Percentiles rank a stretch among this genome's conserved stretches.
These are phyloP conservation scores for Stephanodiscus minutulus DNA, from an alignment of 108 stramenopile genomes.

Conservation along the genomic window DNA sequence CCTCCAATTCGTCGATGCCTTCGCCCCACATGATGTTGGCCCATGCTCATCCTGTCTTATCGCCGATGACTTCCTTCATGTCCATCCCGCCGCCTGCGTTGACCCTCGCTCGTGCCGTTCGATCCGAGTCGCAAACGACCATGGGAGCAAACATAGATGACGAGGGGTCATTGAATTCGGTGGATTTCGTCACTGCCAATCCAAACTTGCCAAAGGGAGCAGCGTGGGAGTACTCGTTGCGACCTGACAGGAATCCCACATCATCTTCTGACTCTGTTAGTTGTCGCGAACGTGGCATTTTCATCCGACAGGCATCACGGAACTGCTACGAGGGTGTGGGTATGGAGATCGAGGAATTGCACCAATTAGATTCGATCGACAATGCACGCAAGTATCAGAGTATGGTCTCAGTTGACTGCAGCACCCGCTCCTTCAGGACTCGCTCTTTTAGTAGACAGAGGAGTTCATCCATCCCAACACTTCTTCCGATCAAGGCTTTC, in stretches of 20 bases:
- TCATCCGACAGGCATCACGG: conserved; percentile 46
- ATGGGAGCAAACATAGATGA: conserved; percentile 24
- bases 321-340: conserved; percentile 51
- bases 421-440: conserved; percentile 10
- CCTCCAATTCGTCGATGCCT: conserved; percentile 23
- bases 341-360: conserved; percentile 44
- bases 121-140: conserved; percentile 34
- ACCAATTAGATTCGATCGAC: conserved; percentile 21
- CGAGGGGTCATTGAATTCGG: conserved; percentile 30
- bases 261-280: conserved; percentile 5
- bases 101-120: conserved; percentile 27
- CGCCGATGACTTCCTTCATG: conserved; percentile 25
- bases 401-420: conserved; percentile 25
- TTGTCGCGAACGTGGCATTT: conserved; percentile 18
- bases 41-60: conserved; percentile 28
- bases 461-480: neutral
- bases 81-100: conserved; percentile 11
- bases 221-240: conserved; percentile 30
- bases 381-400: conserved; percentile 43
- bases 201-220: conserved; percentile 8
- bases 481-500: conserved; percentile 26
- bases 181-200: conserved; percentile 10
- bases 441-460: conserved; percentile 21
- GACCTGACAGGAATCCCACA: conserved; percentile 4
- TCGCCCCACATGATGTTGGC: conserved; percentile 24